A percentile compares a stretch with the other conserved stretches of the same genome.
These are phyloP conservation scores for Talaromyces sp. DNA, from an alignment of 2,329 filamentous ascomycete species.

Conservation along the genomic window DNA sequence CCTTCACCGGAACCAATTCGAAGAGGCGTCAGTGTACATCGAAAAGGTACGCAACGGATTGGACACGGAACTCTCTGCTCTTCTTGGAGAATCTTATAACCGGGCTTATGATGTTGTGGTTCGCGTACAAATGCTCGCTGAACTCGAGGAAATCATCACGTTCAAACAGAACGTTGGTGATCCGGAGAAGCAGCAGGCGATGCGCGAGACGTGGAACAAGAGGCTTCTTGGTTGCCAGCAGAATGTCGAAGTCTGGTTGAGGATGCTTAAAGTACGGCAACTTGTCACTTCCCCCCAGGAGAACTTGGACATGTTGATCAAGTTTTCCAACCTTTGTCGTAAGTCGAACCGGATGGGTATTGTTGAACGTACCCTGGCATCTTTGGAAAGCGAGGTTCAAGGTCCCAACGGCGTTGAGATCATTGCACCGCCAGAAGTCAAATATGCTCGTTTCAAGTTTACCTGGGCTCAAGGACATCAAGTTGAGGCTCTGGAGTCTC, in stretches of 20 bases:
- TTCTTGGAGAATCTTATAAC: slow-evolving; percentile 98
- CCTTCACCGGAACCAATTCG: slow-evolving; percentile 92
- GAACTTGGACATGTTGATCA: slow-evolving; percentile 99
- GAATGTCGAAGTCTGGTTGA: slow-evolving; percentile 97
- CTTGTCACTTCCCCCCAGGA: slow-evolving; percentile 88
- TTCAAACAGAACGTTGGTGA: slow-evolving; percentile 88
- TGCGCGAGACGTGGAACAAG: slow-evolving; percentile 94
- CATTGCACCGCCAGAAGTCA: slow-evolving; percentile 65
- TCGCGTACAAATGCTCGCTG: slow-evolving; percentile 96
- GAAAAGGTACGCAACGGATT: slow-evolving; percentile 88
- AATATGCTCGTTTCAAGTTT: slow-evolving; percentile 96
- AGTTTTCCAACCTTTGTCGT: slow-evolving; percentile 95
- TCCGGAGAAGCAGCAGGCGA: slow-evolving; percentile 78
- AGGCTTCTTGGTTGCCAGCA: slow-evolving; percentile 91
- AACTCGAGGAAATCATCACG: slow-evolving; percentile 93
- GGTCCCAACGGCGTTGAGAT: slow-evolving; percentile 37
- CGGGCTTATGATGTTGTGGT: slow-evolving; percentile 97
- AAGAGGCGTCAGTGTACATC: slow-evolving; percentile 82
- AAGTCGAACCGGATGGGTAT: slow-evolving; percentile 93
- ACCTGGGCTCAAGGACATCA: slow-evolving; percentile 82
- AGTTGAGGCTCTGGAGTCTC: slow-evolving; percentile 55
- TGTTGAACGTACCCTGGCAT: slow-evolving; percentile 90
- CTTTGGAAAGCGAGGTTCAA: slow-evolving; percentile 70
- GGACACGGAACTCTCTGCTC: slow-evolving; percentile 89
- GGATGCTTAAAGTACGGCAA: slow-evolving; percentile 91